These are phyloP conservation scores for Parastagonospora nodorum DNA, from an alignment of 2,329 filamentous ascomycete species.

Conservation along the genomic window DNA sequence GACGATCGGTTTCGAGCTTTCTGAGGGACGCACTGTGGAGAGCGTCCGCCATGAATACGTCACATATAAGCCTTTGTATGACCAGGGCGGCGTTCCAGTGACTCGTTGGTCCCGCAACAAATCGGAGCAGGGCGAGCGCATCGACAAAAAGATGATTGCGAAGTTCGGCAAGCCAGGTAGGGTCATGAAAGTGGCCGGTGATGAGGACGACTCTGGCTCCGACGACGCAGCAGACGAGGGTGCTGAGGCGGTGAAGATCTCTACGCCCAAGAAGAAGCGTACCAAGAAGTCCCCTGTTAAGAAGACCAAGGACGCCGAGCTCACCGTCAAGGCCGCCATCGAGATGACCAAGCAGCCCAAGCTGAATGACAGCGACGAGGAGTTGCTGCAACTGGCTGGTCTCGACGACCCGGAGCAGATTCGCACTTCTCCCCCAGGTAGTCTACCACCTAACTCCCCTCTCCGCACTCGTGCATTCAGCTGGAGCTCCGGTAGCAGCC, in stretches of 20 bases:
- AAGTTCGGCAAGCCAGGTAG: not conserved
- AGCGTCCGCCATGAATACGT: conserved; percentile 33
- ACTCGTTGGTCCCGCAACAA: conserved; percentile 10
- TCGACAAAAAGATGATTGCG: not conserved
- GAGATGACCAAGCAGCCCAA: not conserved
- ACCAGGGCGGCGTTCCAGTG: conserved; percentile 17
- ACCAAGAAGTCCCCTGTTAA: too few relatives aligned
- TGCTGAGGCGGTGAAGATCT: too few relatives aligned
- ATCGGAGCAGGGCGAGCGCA: conserved; percentile 1
- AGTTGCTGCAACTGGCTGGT: conserved; percentile 5
- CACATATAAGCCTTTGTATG: conserved; percentile 25
- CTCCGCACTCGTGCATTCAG: not conserved
- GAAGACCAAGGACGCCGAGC: too few relatives aligned
- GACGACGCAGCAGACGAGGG: too few relatives aligned
- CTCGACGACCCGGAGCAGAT: not conserved
- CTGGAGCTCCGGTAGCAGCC: not conserved
- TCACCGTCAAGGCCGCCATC: not conserved
- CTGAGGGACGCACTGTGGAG: conserved; percentile 31
- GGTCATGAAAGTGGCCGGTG: not conserved
- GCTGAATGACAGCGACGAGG: conserved; percentile 2
- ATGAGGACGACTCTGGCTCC: not conserved
- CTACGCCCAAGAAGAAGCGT: too few relatives aligned
- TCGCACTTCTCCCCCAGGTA: not conserved
- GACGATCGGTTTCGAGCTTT: conserved; percentile 13
- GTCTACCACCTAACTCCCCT: not conserved